Evolutionary conservation across 2,329 filamentous ascomycete genomes (phyloP).

Genomic region (Neonectria faginata): DNA sequence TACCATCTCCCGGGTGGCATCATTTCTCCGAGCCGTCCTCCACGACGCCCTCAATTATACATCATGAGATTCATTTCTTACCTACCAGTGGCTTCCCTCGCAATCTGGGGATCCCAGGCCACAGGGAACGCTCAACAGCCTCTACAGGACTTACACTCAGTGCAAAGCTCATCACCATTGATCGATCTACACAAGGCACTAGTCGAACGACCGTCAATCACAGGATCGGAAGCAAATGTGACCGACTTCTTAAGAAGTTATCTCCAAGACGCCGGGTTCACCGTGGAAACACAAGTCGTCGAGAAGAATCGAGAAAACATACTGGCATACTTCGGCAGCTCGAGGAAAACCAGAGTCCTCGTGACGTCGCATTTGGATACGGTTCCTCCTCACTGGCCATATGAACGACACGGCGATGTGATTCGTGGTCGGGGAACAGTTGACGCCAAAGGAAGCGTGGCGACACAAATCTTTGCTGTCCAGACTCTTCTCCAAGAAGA

Average conservation of each 20-base stretch:
- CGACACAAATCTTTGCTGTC: constrained; percentile 35
- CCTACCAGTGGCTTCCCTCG: not conserved
- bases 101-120: not conserved
- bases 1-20: not conserved
- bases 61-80: not conserved
- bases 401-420: constrained; percentile 61
- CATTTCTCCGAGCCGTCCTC: not conserved
- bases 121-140: not conserved
- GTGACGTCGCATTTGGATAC: constrained; percentile 82
- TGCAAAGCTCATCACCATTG: not conserved
- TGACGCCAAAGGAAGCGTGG: constrained; percentile 71
- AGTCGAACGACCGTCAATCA: constrained; percentile 2
- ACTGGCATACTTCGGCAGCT: constrained; percentile 68
- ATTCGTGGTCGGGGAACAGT: constrained; percentile 74
- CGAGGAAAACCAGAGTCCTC: constrained; percentile 65
- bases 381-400: constrained; percentile 75
- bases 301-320: constrained; percentile 69
- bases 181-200: not conserved
- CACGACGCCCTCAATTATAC: not conserved
- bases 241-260: constrained; percentile 52
- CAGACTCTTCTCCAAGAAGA: constrained; percentile 35
- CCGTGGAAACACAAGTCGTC: constrained; percentile 46
- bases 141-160: not conserved
- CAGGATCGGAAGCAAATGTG: constrained; percentile 1
- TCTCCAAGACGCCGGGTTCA: constrained; percentile 60